These are phyloP conservation scores for Aspergillus flavus DNA, from an alignment of 2,329 filamentous ascomycete genomes.

Conservation along the genomic window DNA sequence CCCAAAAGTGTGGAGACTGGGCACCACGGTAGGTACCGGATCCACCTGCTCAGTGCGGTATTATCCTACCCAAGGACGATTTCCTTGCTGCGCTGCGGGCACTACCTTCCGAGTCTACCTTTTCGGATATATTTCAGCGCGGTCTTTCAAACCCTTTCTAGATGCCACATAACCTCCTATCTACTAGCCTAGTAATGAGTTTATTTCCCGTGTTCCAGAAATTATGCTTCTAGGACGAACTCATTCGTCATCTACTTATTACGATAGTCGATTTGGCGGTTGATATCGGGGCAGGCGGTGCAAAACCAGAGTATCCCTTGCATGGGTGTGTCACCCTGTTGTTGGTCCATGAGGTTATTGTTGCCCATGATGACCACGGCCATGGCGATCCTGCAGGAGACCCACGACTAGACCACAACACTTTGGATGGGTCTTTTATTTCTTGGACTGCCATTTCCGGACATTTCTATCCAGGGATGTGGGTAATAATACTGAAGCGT, in stretches of 20 bases:
- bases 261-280: conserved; percentile 5
- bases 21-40: conserved; percentile 1
- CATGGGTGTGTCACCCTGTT: conserved; percentile 22
- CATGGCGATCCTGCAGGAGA: conserved; percentile 19
- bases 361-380: conserved; percentile 14
- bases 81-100: not conserved
- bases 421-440: conserved; percentile 12
- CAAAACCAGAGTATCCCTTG: conserved; percentile 21
- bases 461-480: conserved; percentile 11
- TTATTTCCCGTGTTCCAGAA: conserved; percentile 5
- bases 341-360: conserved; percentile 22
- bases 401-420: conserved; percentile 10
- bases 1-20: not conserved
- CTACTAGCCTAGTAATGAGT: not conserved
- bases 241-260: conserved; percentile 1
- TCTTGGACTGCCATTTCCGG: conserved; percentile 1
- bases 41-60: not conserved
- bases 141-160: not conserved
- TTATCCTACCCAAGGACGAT: not conserved
- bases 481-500: not conserved
- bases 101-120: not conserved
- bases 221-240: not conserved
- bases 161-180: not conserved
- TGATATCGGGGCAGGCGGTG: conserved; percentile 5
- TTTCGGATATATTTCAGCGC: not conserved